Conservation (phyloP, 1,139 yeast genomes). For the Geotrichum aggregatum region DNA sequence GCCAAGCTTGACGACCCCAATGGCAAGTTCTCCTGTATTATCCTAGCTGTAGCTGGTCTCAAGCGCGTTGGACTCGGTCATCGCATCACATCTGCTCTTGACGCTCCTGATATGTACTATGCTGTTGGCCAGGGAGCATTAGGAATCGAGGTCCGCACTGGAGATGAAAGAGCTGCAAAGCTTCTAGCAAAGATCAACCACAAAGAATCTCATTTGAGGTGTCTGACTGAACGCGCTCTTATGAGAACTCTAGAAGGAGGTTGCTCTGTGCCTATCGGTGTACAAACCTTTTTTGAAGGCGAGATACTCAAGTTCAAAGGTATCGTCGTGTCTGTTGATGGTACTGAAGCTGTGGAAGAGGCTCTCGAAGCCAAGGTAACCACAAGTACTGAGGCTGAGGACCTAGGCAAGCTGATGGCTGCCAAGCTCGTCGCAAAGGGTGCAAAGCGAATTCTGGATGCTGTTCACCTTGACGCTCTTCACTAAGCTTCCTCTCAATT, state of each 20-base stretch:
- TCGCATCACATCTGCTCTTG: slow-evolving; percentile 61
- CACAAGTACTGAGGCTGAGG: slow-evolving; percentile 59
- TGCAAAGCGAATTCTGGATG: slow-evolving; percentile 80
- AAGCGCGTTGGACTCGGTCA: slow-evolving; percentile 63
- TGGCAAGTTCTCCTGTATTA: slow-evolving; percentile 67
- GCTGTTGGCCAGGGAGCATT: slow-evolving; percentile 98
- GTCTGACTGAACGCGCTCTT: slow-evolving; percentile 85
- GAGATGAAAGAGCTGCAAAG: slow-evolving; percentile 55
- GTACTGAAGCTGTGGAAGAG: slow-evolving; percentile 61
- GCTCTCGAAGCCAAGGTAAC: slow-evolving; percentile 38
- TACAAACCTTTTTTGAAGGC: slow-evolving; percentile 55
- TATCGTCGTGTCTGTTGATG: slow-evolving; percentile 82
- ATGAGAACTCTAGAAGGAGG: slow-evolving; percentile 94
- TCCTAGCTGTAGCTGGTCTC: slow-evolving; percentile 91
- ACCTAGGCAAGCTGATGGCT: slow-evolving; percentile 69
- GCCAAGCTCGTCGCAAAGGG: slow-evolving; percentile 64
- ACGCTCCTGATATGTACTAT: slow-evolving; percentile 83
- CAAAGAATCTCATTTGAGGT: slow-evolving; percentile 62
- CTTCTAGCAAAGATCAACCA: slow-evolving; percentile 64
- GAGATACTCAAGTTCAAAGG: slow-evolving; percentile 52
- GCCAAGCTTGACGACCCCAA: slow-evolving; percentile 68
- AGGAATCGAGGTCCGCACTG: slow-evolving; percentile 80
- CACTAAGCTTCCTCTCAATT: slow-evolving; percentile 11
- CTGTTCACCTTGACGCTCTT: slow-evolving; percentile 25
- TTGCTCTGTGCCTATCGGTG: slow-evolving; percentile 96